Base-by-base conservation (phyloP, 2,329 filamentous ascomycete species). In the Peltaster fructicola region DNA sequence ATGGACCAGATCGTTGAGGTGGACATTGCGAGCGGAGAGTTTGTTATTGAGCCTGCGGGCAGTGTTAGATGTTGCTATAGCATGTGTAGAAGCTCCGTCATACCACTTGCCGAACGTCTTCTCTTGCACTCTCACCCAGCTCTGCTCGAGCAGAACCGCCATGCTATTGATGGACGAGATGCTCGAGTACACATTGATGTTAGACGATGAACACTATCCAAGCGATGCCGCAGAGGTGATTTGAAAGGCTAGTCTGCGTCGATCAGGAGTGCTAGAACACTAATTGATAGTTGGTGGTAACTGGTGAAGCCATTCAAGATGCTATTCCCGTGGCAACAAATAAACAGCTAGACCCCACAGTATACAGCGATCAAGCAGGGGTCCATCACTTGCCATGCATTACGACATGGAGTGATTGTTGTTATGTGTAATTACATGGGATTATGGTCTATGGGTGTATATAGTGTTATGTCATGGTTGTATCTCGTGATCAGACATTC, bases 101-200 rank as follows among this genome's bases (percentile, higher is more conserved):
- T 27, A 79, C 76, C 88, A 98, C 79, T 95, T 98, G 31, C 84
- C 92, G 55, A 98, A 98, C 14, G 88, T 98, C 67, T 95, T 98
- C 54, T 95, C 77, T 61, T 95, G 85, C 55, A 92, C 82, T 47
- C 63, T 67, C 43, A 72, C 59, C 66, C 67, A 71, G 53, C 66
- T 63, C 56, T 68, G 64, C 52, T 73, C 66, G 45, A 59, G 54
- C n/a, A n/a, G n/a, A 40, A 57, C 54, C 27, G 40, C 35, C 40
- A 43, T 43, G 14, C 17, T 18, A 10, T 8, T 5, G n/a, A 22
- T 22, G 11, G 18, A 15, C 30, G 26, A 26, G 22, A 15, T 24
- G n/a, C 25, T 17, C 20, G 19, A 23, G 14, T 11, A 15, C 16
- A 20, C 14, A 18, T 14, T 26, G 14, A 4, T 20, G 14, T 10